A percentile compares a stretch with the other conserved stretches of the same genome.
Evolutionary conservation across 2,329 filamentous ascomycete genomes (phyloP).

Genomic region (Fusarium acutatum): DNA sequence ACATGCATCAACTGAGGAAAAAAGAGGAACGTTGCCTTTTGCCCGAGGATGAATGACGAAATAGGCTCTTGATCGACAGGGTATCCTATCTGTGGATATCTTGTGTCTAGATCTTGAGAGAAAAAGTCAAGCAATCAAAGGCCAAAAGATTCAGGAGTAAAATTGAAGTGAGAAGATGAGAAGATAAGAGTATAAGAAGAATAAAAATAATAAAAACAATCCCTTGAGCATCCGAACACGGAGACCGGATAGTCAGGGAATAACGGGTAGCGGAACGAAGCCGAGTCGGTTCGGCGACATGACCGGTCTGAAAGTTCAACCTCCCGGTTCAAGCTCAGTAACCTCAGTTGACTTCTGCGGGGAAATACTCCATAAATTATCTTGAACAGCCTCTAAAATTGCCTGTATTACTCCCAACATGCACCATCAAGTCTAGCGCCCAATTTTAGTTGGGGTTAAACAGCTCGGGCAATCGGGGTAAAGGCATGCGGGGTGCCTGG

Average conservation of each 20-base stretch:
- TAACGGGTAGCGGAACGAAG: slow-evolving; percentile 16
- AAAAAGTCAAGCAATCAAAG: neutral
- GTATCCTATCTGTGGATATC: neutral
- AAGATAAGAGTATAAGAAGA: neutral
- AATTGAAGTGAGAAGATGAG: neutral
- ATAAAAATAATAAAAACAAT: neutral
- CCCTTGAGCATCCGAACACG: slow-evolving; percentile 11
- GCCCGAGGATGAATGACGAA: slow-evolving; percentile 35
- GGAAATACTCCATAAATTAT: slow-evolving; percentile 21
- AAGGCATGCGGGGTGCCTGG: slow-evolving; percentile 33
- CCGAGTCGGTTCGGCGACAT: slow-evolving; percentile 15
- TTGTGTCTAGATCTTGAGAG: neutral
- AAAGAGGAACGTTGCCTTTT: slow-evolving; percentile 26
- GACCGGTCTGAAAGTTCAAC: slow-evolving; percentile 10
- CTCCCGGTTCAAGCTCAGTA: neutral
- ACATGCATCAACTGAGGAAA: neutral
- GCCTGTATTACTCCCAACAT: slow-evolving; percentile 31
- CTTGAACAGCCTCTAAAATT: slow-evolving; percentile 31
- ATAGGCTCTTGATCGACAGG: slow-evolving; percentile 17
- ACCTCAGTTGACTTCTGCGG: slow-evolving; percentile 17
- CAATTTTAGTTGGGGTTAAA: slow-evolving; percentile 11
- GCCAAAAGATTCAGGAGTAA: neutral
- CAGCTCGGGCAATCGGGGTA: slow-evolving; percentile 40
- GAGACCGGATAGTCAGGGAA: slow-evolving; percentile 5
- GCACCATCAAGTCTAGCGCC: slow-evolving; percentile 4